Conservation (phyloP, 2,329 filamentous ascomycete species). For the Claviceps capensis region DNA sequence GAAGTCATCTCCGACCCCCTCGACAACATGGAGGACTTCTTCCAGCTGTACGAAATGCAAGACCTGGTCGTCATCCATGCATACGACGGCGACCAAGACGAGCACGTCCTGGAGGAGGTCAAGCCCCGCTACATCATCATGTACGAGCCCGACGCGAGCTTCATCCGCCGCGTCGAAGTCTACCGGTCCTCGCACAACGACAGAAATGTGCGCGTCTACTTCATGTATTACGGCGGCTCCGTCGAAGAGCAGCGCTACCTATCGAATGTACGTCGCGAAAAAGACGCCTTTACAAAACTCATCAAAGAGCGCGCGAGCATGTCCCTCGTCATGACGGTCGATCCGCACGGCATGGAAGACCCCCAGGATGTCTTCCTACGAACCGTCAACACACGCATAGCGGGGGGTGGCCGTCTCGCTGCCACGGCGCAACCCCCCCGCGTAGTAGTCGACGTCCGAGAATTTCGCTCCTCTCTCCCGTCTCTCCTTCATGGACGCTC, state of each 20-base stretch:
- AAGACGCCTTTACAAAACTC: slow-evolving; percentile 86
- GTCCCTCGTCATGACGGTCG: slow-evolving; percentile 72
- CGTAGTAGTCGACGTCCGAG: slow-evolving; percentile 88
- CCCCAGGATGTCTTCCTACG: slow-evolving; percentile 85
- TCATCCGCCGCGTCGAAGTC: slow-evolving; percentile 87
- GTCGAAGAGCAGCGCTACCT: slow-evolving; percentile 94
- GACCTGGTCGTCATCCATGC: slow-evolving; percentile 82
- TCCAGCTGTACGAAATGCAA: slow-evolving; percentile 80
- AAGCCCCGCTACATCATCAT: slow-evolving; percentile 93
- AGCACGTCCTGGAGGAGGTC: slow-evolving; percentile 88
- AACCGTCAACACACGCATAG: slow-evolving; percentile 92
- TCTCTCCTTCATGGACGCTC: slow-evolving; percentile 80
- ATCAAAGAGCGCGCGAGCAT: slow-evolving; percentile 92
- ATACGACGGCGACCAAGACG: slow-evolving; percentile 91
- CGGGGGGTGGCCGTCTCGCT: slow-evolving; percentile 71
- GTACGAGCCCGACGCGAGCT: slow-evolving; percentile 93
- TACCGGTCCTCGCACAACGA: slow-evolving; percentile 91
- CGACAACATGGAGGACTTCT: slow-evolving; percentile 85
- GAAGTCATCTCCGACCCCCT: slow-evolving; percentile 65
- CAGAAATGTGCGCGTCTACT: slow-evolving; percentile 82
- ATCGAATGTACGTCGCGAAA: slow-evolving; percentile 79
- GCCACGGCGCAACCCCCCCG: slow-evolving; percentile 80
- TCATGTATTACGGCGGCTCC: slow-evolving; percentile 88
- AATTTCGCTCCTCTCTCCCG: slow-evolving; percentile 86
- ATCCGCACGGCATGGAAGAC: slow-evolving; percentile 56